These are phyloP conservation scores for Nannizzia gypsea DNA, from an alignment of 2,329 filamentous ascomycete genomes.

Conservation along the genomic window DNA sequence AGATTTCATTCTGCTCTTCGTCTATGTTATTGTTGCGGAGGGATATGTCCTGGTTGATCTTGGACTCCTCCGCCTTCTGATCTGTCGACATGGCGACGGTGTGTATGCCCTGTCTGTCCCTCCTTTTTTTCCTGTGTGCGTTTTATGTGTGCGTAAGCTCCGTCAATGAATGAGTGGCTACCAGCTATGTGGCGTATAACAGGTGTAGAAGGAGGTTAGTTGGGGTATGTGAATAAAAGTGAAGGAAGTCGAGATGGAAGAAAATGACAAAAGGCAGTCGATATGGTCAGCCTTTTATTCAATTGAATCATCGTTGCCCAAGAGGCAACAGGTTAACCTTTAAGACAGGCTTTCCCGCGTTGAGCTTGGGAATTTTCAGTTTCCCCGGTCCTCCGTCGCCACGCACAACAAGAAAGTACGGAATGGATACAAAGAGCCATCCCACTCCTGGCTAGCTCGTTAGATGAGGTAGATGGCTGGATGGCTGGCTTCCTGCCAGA, in stretches of 20 bases:
- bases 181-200: too few relatives aligned
- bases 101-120: neutral
- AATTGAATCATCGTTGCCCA: neutral
- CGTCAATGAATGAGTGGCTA: too few relatives aligned
- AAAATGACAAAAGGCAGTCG: neutral
- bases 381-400: constrained; percentile 3
- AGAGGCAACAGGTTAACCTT: neutral
- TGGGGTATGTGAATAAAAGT: neutral
- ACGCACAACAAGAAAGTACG: neutral
- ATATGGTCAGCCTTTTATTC: neutral
- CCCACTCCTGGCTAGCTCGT: too few relatives aligned
- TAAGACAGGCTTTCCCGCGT: neutral
- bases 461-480: too few relatives aligned
- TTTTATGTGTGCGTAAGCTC: neutral
- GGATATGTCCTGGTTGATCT: neutral
- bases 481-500: neutral
- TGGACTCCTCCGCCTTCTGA: neutral
- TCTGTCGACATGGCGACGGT: neutral
- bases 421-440: neutral
- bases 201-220: neutral
- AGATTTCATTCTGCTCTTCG: constrained; percentile 15
- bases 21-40: constrained; percentile 11
- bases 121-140: neutral
- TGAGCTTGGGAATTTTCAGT: neutral
- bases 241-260: neutral